Evolutionary conservation across 805 yeast genomes (phyloP).

Genomic region (Teunomyces aglyptinius): DNA sequence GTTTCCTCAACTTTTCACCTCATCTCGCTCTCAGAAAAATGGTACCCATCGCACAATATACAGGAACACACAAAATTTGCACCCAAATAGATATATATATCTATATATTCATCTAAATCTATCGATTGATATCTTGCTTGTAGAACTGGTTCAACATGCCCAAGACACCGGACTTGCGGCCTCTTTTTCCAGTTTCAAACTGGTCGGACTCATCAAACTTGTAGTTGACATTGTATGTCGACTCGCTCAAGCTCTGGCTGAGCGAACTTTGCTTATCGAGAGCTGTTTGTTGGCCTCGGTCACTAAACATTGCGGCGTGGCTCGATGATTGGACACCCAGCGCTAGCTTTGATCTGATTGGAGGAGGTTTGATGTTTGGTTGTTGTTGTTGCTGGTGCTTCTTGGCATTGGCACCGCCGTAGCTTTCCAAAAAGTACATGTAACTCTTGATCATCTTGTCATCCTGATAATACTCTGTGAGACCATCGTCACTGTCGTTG

Average conservation of each 20-base stretch:
- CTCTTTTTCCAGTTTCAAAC: constrained; percentile 25
- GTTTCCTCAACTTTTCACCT: background rate
- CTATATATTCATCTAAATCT: constrained; percentile 10
- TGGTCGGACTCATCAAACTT: constrained; percentile 31
- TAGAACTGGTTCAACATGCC: constrained; percentile 82
- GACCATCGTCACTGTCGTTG: constrained; percentile 27
- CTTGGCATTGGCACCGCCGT: constrained; percentile 37
- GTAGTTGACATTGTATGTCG: constrained; percentile 27
- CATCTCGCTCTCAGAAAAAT: constrained; percentile 3
- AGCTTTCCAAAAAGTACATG: constrained; percentile 81
- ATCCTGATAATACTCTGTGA: constrained; percentile 51
- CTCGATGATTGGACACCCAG: background rate
- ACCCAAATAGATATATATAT: background rate
- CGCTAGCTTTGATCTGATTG: background rate
- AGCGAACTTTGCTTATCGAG: background rate
- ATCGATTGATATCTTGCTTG: constrained; percentile 40
- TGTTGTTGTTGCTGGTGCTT: constrained; percentile 2
- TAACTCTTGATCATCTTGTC: constrained; percentile 92
- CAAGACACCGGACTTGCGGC: constrained; percentile 55
- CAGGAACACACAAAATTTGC: background rate
- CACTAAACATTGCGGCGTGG: background rate
- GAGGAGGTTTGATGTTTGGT: background rate
- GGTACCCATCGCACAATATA: background rate
- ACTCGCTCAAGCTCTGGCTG: constrained; percentile 18
- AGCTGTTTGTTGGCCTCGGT: background rate